Conservation (phyloP, 129 eudicot species). For the Mikania micrantha region DNA sequence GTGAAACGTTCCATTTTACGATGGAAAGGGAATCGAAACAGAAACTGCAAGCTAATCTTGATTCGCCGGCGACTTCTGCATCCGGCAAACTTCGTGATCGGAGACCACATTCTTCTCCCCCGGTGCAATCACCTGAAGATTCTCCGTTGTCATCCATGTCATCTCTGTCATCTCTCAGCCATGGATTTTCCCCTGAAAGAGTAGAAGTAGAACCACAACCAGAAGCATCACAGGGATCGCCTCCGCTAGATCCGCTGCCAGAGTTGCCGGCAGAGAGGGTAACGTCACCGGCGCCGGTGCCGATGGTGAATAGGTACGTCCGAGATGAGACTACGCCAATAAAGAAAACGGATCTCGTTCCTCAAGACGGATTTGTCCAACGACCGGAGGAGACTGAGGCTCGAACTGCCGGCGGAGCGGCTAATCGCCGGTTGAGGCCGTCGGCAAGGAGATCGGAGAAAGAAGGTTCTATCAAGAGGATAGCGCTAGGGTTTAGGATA, state of each 20-base stretch:
- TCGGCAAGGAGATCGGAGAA: slow-evolving; percentile 31
- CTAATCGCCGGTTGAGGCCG: slow-evolving; percentile 24
- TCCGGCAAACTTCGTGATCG: slow-evolving; percentile 31
- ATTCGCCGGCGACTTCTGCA: slow-evolving; percentile 17
- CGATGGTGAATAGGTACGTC: slow-evolving; percentile 34
- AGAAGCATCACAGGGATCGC: slow-evolving; percentile 15
- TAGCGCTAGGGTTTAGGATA: slow-evolving; percentile 67
- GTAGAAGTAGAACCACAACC: slow-evolving; percentile 8
- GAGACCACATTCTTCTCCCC: slow-evolving; percentile 22
- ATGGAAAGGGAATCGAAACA: slow-evolving; percentile 29
- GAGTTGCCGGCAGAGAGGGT: slow-evolving; percentile 22
- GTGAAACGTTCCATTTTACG: not conserved
- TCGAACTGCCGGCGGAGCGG: slow-evolving; percentile 16
- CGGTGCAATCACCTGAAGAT: slow-evolving; percentile 32
- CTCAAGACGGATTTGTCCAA: slow-evolving; percentile 30
- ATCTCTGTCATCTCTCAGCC: slow-evolving; percentile 37
- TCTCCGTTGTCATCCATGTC: slow-evolving; percentile 25
- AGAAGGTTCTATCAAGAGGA: slow-evolving; percentile 50
- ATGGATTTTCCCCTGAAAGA: slow-evolving; percentile 34
- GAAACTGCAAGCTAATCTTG: slow-evolving; percentile 6
- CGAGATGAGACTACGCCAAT: slow-evolving; percentile 31
- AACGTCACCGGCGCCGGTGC: slow-evolving; percentile 22
- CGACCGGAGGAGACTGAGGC: slow-evolving; percentile 24
- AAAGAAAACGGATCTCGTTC: slow-evolving; percentile 27
- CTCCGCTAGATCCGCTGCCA: slow-evolving; percentile 28